phyloP scores from a whole-genome alignment of 2,329 filamentous ascomycete genomes.

The Aspergillus oerlinghausenensis region DNA sequence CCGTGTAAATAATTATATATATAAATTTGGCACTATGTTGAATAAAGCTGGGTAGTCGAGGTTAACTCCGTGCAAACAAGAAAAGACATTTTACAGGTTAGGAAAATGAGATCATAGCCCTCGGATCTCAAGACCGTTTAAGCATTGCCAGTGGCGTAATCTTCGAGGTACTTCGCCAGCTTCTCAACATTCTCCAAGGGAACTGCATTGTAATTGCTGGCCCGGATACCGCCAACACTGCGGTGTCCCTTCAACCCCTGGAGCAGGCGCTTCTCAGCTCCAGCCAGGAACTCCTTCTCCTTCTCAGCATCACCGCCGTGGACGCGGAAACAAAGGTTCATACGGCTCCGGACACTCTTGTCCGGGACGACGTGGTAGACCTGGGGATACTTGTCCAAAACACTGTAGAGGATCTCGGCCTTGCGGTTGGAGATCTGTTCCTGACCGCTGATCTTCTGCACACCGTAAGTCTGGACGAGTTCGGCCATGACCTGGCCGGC shows the following conservation, averaged over 20 bases:
- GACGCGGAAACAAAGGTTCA: slow-evolving; percentile 94
- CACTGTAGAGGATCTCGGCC: slow-evolving; percentile 68
- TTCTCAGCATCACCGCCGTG: slow-evolving; percentile 59
- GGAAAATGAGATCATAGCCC: neutral
- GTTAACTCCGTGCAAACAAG: neutral
- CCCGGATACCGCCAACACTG: slow-evolving; percentile 78
- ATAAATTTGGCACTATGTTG: slow-evolving; percentile 1
- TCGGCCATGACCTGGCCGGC: slow-evolving; percentile 82
- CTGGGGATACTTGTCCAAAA: slow-evolving; percentile 67
- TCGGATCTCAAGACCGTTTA: neutral
- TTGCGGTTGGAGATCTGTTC: slow-evolving; percentile 70
- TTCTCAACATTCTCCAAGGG: slow-evolving; percentile 46
- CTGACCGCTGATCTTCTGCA: slow-evolving; percentile 70
- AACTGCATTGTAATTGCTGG: slow-evolving; percentile 86
- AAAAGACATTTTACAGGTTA: neutral
- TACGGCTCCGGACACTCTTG: slow-evolving; percentile 71
- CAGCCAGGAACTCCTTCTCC: slow-evolving; percentile 76
- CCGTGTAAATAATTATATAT: neutral
- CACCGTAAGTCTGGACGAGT: slow-evolving; percentile 60
- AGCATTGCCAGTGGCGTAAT: slow-evolving; percentile 43
- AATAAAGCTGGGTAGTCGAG: neutral
- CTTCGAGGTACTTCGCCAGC: slow-evolving; percentile 42
- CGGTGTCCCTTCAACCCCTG: slow-evolving; percentile 85
- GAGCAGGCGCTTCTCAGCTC: slow-evolving; percentile 63
- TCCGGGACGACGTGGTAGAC: slow-evolving; percentile 77